These are phyloP conservation scores for Candida orba DNA, from an alignment of 805 yeast genomes.

Conservation along the genomic window DNA sequence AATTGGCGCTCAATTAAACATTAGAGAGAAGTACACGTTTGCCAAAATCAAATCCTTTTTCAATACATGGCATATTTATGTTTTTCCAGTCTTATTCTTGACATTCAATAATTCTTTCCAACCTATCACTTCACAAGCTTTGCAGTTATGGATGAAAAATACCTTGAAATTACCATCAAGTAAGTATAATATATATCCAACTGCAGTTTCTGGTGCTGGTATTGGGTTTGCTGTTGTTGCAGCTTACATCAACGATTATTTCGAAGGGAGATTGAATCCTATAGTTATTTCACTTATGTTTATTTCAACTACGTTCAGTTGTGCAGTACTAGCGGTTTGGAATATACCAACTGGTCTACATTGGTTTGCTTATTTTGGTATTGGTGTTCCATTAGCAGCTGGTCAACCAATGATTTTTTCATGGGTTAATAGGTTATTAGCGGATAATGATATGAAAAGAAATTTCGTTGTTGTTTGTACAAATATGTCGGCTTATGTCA, in stretches of 20 bases:
- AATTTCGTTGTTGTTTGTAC: slow-evolving; percentile 33
- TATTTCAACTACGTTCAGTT: slow-evolving; percentile 33
- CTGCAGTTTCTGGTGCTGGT: slow-evolving; percentile 31
- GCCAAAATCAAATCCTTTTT: slow-evolving; percentile 29
- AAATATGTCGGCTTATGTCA: slow-evolving; percentile 36
- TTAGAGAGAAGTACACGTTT: slow-evolving; percentile 34
- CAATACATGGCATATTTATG: slow-evolving; percentile 42
- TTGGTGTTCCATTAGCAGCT: slow-evolving; percentile 41
- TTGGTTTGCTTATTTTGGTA: slow-evolving; percentile 42
- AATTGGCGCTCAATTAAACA: slow-evolving; percentile 36
- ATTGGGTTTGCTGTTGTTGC: slow-evolving; percentile 31
- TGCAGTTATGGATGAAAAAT: slow-evolving; percentile 39
- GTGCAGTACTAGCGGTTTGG: slow-evolving; percentile 41
- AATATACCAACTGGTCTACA: slow-evolving; percentile 40
- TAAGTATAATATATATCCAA: slow-evolving; percentile 36
- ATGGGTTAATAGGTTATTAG: slow-evolving; percentile 46
- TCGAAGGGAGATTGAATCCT: slow-evolving; percentile 30
- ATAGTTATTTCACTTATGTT: slow-evolving; percentile 33
- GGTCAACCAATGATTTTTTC: slow-evolving; percentile 52
- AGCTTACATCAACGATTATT: slow-evolving; percentile 32
- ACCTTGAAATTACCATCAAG: slow-evolving; percentile 27
- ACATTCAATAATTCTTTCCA: slow-evolving; percentile 18
- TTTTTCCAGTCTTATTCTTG: slow-evolving; percentile 30
- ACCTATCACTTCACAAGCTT: slow-evolving; percentile 35
- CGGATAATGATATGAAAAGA: slow-evolving; percentile 27